A percentile compares a stretch with the other conserved stretches of the same genome.
Evolutionary conservation across 2,329 filamentous ascomycete genomes (phyloP).

Genomic region (Ophiostoma triangulosporum): DNA sequence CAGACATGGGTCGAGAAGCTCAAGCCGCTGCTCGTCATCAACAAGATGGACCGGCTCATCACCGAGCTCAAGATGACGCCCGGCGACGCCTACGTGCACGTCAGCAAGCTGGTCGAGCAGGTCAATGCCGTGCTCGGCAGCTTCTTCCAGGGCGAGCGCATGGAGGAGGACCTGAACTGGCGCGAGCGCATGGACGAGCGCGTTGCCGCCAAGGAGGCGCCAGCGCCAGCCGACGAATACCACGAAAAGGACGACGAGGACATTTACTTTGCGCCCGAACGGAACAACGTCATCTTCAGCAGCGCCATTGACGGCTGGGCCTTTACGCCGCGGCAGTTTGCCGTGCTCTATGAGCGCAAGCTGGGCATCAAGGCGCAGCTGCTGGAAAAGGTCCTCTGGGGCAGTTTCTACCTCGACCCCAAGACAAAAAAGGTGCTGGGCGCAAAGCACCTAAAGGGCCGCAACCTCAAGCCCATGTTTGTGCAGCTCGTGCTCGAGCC

Average conservation of each 20-base stretch:
- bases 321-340: conserved; percentile 91
- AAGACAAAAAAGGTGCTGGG: conserved; percentile 91
- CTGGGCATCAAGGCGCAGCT: conserved; percentile 80
- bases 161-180: conserved; percentile 98
- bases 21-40: conserved; percentile 88
- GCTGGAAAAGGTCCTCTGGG: conserved; percentile 92
- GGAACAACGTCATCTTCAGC: conserved; percentile 98
- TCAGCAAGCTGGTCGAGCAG: conserved; percentile 82
- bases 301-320: conserved; percentile 99
- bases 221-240: conserved; percentile 54
- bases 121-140: conserved; percentile 95
- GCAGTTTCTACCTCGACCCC: conserved; percentile 89
- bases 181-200: conserved; percentile 82
- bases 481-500: conserved; percentile 92
- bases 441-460: conserved; percentile 83
- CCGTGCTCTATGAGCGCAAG: conserved; percentile 88
- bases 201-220: conserved; percentile 38
- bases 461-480: conserved; percentile 89
- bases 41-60: conserved; percentile 92
- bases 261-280: conserved; percentile 94
- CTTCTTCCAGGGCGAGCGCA: conserved; percentile 94
- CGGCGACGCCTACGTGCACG: conserved; percentile 73
- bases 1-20: conserved; percentile 94
- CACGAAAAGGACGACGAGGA: conserved; percentile 92
- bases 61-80: conserved; percentile 93